Conservation (phyloP, 371 early-diverging fungal species). For the Circinella umbellata region DNA sequence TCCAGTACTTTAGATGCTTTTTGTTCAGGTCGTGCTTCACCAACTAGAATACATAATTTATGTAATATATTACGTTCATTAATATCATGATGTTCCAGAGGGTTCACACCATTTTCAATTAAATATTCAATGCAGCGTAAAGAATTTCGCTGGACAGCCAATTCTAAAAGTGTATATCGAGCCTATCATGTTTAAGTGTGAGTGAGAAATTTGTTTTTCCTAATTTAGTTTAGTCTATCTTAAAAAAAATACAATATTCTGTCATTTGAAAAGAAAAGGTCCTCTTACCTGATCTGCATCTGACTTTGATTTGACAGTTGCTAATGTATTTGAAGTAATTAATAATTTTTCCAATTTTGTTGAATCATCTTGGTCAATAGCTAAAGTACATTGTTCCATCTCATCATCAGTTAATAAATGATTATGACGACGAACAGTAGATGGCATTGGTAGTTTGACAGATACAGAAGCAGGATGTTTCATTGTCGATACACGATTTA, state of each 20-base stretch:
- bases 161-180: slow-evolving; percentile 53
- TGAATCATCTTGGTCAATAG: slow-evolving; percentile 21
- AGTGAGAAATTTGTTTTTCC: neutral
- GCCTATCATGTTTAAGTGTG: slow-evolving; percentile 27
- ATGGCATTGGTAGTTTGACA: slow-evolving; percentile 16
- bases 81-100: slow-evolving; percentile 54
- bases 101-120: slow-evolving; percentile 33
- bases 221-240: too few species aligned
- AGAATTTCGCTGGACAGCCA: slow-evolving; percentile 57
- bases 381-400: slow-evolving; percentile 4
- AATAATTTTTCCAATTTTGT: slow-evolving; percentile 7
- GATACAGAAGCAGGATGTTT: slow-evolving; percentile 17
- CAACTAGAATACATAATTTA: slow-evolving; percentile 56
- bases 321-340: neutral
- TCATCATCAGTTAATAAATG: slow-evolving; percentile 8
- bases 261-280: neutral
- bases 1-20: slow-evolving; percentile 16
- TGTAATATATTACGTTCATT: slow-evolving; percentile 73
- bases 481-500: slow-evolving; percentile 12
- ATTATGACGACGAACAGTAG: slow-evolving; percentile 9
- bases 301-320: slow-evolving; percentile 10
- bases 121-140: slow-evolving; percentile 53
- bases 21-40: slow-evolving; percentile 17
- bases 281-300: slow-evolving; percentile 15
- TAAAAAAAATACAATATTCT: neutral